Evolutionary conservation across 164 flowering plant species (phyloP), one percentile per base, ranked within the genome.

Genomic region (Sextonia rubra): DNA sequence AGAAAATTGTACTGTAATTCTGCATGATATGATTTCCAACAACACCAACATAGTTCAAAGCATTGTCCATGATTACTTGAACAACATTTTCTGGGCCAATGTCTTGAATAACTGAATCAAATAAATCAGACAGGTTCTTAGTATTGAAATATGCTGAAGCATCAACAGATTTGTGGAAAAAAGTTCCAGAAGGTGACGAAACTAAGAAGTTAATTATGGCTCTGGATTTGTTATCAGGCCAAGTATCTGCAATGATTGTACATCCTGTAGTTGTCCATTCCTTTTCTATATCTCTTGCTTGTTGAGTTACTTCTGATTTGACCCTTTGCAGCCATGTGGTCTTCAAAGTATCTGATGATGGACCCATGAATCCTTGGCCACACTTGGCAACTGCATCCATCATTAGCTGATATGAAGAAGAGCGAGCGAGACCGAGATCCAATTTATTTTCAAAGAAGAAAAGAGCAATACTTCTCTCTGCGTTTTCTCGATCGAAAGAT

Each of bases 391-490:
- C 75, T 3, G 97, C 90, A 77, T 91, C 95, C 71, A 92, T 77
- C 97, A 94, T 91, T 63, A 56, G 73, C 76, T 91, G 97, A 77
- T 92, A 92, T 6, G 95, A 90, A 18, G 90, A 80, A 73, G 98
- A 92, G 32, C 90, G 92, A 6, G 98, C 97, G 17, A 88, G 84
- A 75, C 91, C 78, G 66, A 90, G 88, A 60, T 92, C 97, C 80
- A 94, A 77, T 83, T 89, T 89, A 80, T 91, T 94, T 75, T 94
- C 98, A 70, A 88, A 89, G 74, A 94, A 94, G 91, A 92, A 94
- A 24, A 91, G 71, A 71, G 95, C 98, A 74, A 94, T 87, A 58
- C 85, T 83, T 73, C 88, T 87, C 79, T 92, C 98, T 17, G 91
- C 97, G 78, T 81, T 85, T 78, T 92, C 98, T 63, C 82, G 82